Evolutionary conservation across 73 alveolate genomes (phyloP).

Genomic region (Paramecium octaurelia): DNA sequence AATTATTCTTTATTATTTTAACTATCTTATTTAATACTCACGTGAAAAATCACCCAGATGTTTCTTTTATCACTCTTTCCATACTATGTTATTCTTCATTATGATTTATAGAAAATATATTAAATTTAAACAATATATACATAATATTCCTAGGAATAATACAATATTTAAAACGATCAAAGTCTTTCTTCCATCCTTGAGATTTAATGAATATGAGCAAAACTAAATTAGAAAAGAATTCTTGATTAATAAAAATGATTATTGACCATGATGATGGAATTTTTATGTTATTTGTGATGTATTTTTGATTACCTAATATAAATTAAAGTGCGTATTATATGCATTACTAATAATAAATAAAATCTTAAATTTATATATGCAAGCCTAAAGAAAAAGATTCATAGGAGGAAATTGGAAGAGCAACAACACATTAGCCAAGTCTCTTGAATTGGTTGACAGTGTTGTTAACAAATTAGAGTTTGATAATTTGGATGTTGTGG

Average conservation of each 20-base stretch:
- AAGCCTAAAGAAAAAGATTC: conserved; percentile 64
- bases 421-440: conserved; percentile 84
- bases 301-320: not conserved
- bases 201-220: not conserved
- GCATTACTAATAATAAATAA: not conserved
- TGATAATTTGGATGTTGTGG: conserved; percentile 76
- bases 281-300: not conserved
- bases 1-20: too few relatives aligned
- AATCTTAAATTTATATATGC: not conserved
- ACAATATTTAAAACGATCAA: too few relatives aligned
- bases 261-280: not conserved
- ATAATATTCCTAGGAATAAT: too few relatives aligned
- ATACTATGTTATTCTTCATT: too few relatives aligned
- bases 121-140: too few relatives aligned
- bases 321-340: not conserved
- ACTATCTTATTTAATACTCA: too few relatives aligned
- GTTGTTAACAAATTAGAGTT: conserved; percentile 75
- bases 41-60: too few relatives aligned
- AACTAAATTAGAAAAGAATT: not conserved
- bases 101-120: too few relatives aligned
- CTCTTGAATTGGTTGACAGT: conserved; percentile 71
- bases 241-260: not conserved
- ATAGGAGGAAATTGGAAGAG: conserved; percentile 98
- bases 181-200: not conserved
- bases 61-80: too few relatives aligned